phyloP scores from a whole-genome alignment of 2,329 filamentous ascomycete species.

The Cladosporium colombiae region DNA sequence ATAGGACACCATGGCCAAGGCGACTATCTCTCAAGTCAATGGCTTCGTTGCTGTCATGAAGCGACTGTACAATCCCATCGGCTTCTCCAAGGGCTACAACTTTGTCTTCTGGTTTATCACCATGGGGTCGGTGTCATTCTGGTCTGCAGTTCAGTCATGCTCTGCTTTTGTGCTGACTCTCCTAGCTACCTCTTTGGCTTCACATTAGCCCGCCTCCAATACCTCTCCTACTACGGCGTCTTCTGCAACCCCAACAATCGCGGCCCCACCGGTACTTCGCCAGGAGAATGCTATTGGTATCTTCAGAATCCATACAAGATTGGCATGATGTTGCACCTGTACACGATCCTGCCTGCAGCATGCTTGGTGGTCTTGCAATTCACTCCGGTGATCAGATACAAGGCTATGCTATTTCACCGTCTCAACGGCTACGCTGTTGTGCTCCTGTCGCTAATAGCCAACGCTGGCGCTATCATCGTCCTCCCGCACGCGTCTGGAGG shows the following conservation, averaged over 20 bases:
- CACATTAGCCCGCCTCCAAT: constrained; percentile 10
- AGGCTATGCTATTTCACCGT: constrained; percentile 56
- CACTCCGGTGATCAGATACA: constrained; percentile 46
- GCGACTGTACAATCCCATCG: constrained; percentile 50
- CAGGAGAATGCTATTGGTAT: constrained; percentile 47
- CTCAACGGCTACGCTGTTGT: constrained; percentile 59
- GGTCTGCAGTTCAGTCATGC: no score
- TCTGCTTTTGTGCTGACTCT: constrained; percentile 31
- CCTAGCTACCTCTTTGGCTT: constrained; percentile 30
- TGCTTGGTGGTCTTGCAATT: constrained; percentile 44
- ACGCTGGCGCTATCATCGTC: constrained; percentile 56
- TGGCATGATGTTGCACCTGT: constrained; percentile 47
- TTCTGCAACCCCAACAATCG: constrained; percentile 13
- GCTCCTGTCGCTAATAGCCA: constrained; percentile 48
- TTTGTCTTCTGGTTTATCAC: constrained; percentile 49
- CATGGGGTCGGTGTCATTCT: background rate
- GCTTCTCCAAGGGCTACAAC: constrained; percentile 60
- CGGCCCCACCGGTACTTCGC: constrained; percentile 21
- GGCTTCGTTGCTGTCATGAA: constrained; percentile 21
- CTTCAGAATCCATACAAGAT: constrained; percentile 34
- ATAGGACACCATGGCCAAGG: constrained; percentile 18
- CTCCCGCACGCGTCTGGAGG: constrained; percentile 55
- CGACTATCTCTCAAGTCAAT: constrained; percentile 18
- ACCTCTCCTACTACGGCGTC: constrained; percentile 11
- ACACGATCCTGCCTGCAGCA: constrained; percentile 38